A percentile compares a stretch with the other conserved stretches of the same genome.
Evolutionary conservation across 2,329 filamentous ascomycete genomes (phyloP).

Genomic region (Ophiostoma ips): DNA sequence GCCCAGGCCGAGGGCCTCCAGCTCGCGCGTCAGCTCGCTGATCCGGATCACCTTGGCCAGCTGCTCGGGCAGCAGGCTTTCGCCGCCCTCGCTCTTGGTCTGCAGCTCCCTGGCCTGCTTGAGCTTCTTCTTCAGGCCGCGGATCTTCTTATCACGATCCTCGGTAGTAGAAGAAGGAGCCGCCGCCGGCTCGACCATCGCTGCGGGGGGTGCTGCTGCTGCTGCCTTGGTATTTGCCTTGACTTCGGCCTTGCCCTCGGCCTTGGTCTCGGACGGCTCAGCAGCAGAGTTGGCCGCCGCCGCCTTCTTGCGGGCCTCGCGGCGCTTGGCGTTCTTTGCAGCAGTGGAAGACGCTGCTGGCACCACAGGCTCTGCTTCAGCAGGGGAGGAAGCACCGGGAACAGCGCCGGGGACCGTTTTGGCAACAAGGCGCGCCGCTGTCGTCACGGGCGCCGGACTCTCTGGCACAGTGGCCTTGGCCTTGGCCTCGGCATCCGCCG

Average conservation of each 20-base stretch:
- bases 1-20: conserved; percentile 76
- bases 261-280: neutral
- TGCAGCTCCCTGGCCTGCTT: conserved; percentile 84
- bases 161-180: conserved; percentile 23
- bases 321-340: conserved; percentile 68
- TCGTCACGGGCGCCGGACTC: neutral
- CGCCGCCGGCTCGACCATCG: neutral
- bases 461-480: neutral
- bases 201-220: conserved; percentile 17
- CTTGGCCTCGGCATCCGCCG: conserved; percentile 39
- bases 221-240: conserved; percentile 26
- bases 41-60: conserved; percentile 97
- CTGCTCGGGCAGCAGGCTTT: conserved; percentile 77
- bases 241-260: neutral
- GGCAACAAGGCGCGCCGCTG: too few species aligned
- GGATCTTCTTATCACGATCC: conserved; percentile 83
- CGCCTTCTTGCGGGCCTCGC: conserved; percentile 44
- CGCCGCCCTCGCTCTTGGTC: conserved; percentile 79
- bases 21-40: conserved; percentile 77
- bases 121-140: conserved; percentile 86
- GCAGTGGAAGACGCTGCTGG: neutral
- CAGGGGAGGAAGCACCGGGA: neutral
- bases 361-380: neutral
- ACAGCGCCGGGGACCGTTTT: neutral
- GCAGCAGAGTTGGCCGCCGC: conserved; percentile 2